Base-by-base conservation (phyloP, 2,329 filamentous ascomycete genomes). In the Diaporthe sp. region DNA sequence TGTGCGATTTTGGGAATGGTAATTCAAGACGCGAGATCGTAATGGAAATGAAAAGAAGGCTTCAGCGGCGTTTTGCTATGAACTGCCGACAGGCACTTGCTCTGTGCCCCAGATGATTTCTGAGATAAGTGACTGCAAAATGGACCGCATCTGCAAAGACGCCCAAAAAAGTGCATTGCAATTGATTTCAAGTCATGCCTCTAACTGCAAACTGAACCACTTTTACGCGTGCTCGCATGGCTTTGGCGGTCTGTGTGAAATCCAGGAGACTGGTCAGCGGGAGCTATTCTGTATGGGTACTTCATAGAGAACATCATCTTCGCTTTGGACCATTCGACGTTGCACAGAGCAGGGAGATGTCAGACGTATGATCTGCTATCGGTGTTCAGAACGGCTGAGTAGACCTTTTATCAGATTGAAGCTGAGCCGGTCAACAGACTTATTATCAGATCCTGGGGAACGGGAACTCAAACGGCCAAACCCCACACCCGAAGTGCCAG, bases 401-500 rank as follows among this genome's bases (percentile, higher is more conserved):
- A 19, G 53, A 19, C 53, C 19, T 19, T 9, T 58, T 13, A 37
- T 37, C 42, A 28, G 22, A 34, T 71, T n/a, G 37, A 13, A 46
- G 51, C 28, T 46, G 55, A 39, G 31, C 22, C 9, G 46, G 37
- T 68, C 46, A 53, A 68, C 65, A 68, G n/a, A 34, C 2, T 25
- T 57, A 3, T 12, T 57, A 28, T 58, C 61, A 70, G 25, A 62
- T 74, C 55, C 34, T 34, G 53, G 55, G 55, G 61, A 17, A 62
- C 13, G 34, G 17, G 13, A 51, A 73, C 58, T 39, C 39, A 17
- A 44, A 62, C n/a, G 49, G 58, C 37, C 55, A 46, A 72, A 72
- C 67, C 73, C 75, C 73, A 76, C 75, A 73, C 37, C 53, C 60
- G 60, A 72, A 70, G n/a, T 72, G 46, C 61, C 53, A 61, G 53